These are phyloP conservation scores for Heliamphora exappendiculata DNA, from an alignment of 148 eudicot genomes.

Conservation along the genomic window DNA sequence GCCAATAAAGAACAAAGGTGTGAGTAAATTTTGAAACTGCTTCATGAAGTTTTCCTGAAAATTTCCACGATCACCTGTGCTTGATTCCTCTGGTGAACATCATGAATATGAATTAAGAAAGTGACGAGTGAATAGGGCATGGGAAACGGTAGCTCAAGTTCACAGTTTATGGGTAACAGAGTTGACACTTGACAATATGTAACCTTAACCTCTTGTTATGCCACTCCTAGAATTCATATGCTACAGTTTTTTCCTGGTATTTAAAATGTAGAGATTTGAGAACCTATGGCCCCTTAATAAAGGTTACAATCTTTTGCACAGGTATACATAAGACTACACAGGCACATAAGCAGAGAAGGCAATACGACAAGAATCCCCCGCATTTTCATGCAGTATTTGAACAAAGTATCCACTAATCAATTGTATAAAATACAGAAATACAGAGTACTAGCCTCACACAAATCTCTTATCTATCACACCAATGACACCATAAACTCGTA, in stretches of 20 bases:
- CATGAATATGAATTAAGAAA: slow-evolving; percentile 5
- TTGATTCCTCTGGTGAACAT: slow-evolving; percentile 26
- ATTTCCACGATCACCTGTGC: slow-evolving; percentile 23
- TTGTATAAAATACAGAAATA: neutral
- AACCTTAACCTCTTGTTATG: neutral
- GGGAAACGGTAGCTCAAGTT: neutral
- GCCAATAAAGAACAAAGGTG: slow-evolving; percentile 25
- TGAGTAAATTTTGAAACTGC: slow-evolving; percentile 23
- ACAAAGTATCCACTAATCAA: neutral
- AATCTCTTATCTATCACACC: neutral
- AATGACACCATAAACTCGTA: neutral
- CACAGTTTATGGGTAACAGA: too few species aligned
- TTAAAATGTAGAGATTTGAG: neutral
- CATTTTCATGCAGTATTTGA: neutral
- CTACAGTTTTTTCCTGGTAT: neutral
- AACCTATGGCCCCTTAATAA: neutral
- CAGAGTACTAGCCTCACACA: neutral
- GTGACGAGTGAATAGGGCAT: neutral
- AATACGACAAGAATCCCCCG: neutral
- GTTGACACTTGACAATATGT: neutral
- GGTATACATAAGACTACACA: neutral
- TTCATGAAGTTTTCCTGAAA: slow-evolving; percentile 21
- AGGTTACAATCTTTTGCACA: neutral
- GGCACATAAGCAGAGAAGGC: neutral
- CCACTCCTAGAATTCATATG: neutral